Evolutionary conservation across 2,329 filamentous ascomycete species (phyloP).

Genomic region (Fusarium albidum): DNA sequence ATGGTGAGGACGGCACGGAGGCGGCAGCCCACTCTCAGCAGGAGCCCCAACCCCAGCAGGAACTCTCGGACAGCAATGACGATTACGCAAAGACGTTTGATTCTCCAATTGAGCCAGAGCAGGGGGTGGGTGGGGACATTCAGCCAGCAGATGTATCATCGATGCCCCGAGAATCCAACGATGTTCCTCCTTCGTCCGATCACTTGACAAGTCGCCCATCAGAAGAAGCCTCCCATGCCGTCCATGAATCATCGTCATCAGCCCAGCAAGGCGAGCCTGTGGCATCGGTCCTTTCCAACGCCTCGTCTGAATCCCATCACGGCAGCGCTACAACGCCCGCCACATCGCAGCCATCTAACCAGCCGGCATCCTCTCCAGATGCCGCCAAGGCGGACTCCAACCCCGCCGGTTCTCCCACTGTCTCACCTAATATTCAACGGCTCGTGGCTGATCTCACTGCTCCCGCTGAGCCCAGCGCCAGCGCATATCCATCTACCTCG

Average conservation of each 20-base stretch:
- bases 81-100: slow-evolving; percentile 62
- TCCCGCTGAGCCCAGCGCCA: slow-evolving; percentile 43
- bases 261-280: slow-evolving; percentile 36
- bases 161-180: slow-evolving; percentile 52
- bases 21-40: slow-evolving; percentile 37
- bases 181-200: slow-evolving; percentile 51
- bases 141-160: slow-evolving; percentile 54
- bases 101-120: slow-evolving; percentile 52
- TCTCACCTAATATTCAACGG: slow-evolving; percentile 49
- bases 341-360: slow-evolving; percentile 34
- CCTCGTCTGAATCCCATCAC: slow-evolving; percentile 40
- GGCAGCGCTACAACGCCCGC: slow-evolving; percentile 32
- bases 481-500: slow-evolving; percentile 41
- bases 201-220: slow-evolving; percentile 45
- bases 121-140: slow-evolving; percentile 47
- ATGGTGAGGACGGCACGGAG: slow-evolving; percentile 51
- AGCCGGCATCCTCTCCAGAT: slow-evolving; percentile 37
- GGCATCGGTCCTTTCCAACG: slow-evolving; percentile 38
- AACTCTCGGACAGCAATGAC: slow-evolving; percentile 50
- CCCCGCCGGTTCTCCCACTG: slow-evolving; percentile 41
- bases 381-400: slow-evolving; percentile 41
- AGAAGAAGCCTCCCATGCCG: slow-evolving; percentile 43
- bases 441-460: slow-evolving; percentile 53
- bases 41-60: slow-evolving; percentile 41
- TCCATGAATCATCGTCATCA: slow-evolving; percentile 44